phyloP scores from a whole-genome alignment of 345 rosid species.

The Schrenkiella parvula region DNA sequence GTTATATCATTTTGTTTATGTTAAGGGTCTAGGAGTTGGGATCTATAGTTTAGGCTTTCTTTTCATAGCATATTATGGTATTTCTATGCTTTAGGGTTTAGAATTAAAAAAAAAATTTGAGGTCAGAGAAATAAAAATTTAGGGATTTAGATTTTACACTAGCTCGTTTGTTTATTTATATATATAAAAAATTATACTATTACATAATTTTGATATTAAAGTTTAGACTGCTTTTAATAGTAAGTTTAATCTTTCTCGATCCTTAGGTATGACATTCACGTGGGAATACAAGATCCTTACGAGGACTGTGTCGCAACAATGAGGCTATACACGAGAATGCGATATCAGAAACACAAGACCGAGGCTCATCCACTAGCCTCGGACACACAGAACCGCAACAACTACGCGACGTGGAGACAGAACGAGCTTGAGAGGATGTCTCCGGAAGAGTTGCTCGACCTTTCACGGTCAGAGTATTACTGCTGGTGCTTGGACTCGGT shows the following conservation, averaged over 20 bases:
- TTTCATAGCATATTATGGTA: neutral
- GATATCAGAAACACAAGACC: conserved; percentile 47
- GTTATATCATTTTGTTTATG: neutral
- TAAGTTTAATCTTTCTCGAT: neutral
- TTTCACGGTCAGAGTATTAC: conserved; percentile 76
- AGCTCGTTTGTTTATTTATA: neutral
- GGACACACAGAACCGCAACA: conserved; percentile 64
- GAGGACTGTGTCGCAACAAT: conserved; percentile 79
- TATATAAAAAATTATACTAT: no score
- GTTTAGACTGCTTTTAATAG: neutral
- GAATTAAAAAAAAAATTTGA: neutral
- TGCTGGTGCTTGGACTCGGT: conserved; percentile 85
- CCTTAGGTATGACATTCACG: conserved; percentile 63
- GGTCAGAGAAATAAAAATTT: neutral
- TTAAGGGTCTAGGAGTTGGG: neutral
- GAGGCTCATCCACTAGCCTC: conserved; percentile 60
- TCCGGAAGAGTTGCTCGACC: conserved; percentile 54
- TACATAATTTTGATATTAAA: neutral
- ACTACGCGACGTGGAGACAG: conserved; percentile 63
- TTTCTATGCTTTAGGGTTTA: neutral
- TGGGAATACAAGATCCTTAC: conserved; percentile 65
- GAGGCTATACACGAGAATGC: conserved; percentile 85
- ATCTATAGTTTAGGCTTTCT: neutral
- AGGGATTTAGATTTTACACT: neutral
- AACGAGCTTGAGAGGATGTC: conserved; percentile 69